These are phyloP conservation scores for Plasmodium fragile DNA, from an alignment of 169 alveolate species.

Conservation along the genomic window DNA sequence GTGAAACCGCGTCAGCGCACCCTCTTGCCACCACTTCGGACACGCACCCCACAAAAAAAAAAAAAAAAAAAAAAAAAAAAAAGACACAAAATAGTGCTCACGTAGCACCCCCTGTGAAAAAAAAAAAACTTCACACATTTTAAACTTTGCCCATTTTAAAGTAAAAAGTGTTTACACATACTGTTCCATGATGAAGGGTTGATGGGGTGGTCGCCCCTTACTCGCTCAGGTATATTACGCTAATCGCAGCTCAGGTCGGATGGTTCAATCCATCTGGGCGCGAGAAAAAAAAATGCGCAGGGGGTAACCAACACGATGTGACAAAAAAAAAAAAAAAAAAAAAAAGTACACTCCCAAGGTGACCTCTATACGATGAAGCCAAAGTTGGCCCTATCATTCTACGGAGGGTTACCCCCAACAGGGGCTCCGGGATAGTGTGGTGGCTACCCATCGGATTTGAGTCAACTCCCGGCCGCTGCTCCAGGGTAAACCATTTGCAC, in stretches of 20 bases:
- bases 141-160: neutral
- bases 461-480: neutral
- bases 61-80: no score
- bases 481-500: slow-evolving; percentile 16
- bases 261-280: neutral
- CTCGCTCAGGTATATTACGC: neutral
- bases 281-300: neutral
- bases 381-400: neutral
- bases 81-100: neutral
- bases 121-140: neutral
- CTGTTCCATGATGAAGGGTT: neutral
- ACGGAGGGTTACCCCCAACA: neutral
- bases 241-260: neutral
- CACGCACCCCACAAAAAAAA: neutral
- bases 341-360: neutral
- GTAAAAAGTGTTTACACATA: neutral
- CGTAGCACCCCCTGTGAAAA: neutral
- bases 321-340: neutral
- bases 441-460: neutral
- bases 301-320: neutral
- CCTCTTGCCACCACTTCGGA: neutral
- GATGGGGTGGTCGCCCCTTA: neutral
- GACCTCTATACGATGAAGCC: neutral
- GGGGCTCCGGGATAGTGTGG: neutral
- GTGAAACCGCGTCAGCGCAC: neutral